Evolutionary conservation across 73 alveolate species (phyloP).

Genomic region (Uronychia binucleata): DNA sequence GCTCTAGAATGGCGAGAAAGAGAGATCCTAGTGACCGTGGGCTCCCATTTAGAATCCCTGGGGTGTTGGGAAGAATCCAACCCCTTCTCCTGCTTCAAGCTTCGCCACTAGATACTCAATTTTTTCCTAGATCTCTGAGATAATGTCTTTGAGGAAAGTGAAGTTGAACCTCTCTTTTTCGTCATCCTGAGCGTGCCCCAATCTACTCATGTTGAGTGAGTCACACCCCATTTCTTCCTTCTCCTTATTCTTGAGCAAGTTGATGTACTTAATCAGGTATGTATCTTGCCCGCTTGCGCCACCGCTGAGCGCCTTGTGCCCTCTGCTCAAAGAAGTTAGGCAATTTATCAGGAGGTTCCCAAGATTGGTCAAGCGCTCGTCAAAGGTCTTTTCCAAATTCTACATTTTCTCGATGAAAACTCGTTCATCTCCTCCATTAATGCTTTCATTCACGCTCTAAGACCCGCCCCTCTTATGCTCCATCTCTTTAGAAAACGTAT

Average conservation of each 20-base stretch:
- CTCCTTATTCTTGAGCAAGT: conserved; percentile 2
- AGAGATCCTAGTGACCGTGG: neutral
- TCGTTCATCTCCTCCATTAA: neutral
- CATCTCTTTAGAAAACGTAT: neutral
- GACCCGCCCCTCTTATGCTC: neutral
- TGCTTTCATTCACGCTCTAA: neutral
- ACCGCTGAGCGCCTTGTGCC: neutral
- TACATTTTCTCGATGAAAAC: neutral
- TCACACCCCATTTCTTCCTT: neutral
- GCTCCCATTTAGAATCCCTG: no score
- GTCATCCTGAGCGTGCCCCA: neutral
- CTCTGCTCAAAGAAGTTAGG: neutral
- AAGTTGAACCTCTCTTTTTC: neutral
- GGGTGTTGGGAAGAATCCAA: no score
- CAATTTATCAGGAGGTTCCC: neutral
- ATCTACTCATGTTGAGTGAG: neutral
- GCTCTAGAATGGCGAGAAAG: neutral
- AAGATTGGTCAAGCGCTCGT: neutral
- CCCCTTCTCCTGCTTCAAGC: neutral
- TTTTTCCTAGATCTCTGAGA: neutral
- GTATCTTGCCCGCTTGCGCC: neutral
- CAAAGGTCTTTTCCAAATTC: neutral
- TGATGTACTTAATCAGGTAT: neutral
- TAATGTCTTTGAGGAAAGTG: neutral
- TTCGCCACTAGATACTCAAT: neutral